Conservation (phyloP, 306 rosid species). For the Prosopis cineraria region DNA sequence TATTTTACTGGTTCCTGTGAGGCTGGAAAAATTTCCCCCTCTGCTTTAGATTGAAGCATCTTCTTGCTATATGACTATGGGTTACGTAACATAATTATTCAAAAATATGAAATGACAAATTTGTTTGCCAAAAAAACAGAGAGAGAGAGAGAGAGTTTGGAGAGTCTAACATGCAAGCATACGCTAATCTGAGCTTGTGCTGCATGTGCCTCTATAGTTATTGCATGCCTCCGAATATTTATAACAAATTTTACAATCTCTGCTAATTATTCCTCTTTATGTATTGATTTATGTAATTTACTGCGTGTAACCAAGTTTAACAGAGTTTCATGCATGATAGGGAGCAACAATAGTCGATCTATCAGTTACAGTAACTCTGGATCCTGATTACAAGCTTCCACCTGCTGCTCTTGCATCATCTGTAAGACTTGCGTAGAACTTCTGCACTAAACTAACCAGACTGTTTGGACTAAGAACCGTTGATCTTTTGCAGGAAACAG, state of each 20-base stretch:
- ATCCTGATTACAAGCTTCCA: constrained; percentile 84
- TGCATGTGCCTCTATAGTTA: neutral
- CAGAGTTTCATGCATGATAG: constrained; percentile 50
- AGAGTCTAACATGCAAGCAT: constrained; percentile 16
- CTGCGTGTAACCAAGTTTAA: constrained; percentile 28
- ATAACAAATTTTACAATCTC: neutral
- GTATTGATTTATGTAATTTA: neutral
- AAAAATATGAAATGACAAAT: neutral
- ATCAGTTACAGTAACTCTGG: constrained; percentile 70
- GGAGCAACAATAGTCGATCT: constrained; percentile 95
- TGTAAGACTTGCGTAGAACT: constrained; percentile 48
- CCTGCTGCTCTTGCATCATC: constrained; percentile 63
- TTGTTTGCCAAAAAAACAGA: neutral
- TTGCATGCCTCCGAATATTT: neutral
- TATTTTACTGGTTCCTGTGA: constrained; percentile 24
- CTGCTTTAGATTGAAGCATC: neutral
- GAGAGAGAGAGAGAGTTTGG: no score
- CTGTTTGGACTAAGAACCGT: constrained; percentile 9
- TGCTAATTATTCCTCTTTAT: constrained; percentile 13
- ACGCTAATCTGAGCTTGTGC: constrained; percentile 7
- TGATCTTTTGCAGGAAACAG: constrained; percentile 51
- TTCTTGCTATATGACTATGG: neutral
- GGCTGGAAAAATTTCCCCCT: neutral
- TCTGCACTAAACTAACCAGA: neutral
- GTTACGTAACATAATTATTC: constrained; percentile 16